Evolutionary conservation across 2,329 filamentous ascomycete species (phyloP), one percentile per base, ranked within the genome.

Genomic region (Talaromyces sp.): DNA sequence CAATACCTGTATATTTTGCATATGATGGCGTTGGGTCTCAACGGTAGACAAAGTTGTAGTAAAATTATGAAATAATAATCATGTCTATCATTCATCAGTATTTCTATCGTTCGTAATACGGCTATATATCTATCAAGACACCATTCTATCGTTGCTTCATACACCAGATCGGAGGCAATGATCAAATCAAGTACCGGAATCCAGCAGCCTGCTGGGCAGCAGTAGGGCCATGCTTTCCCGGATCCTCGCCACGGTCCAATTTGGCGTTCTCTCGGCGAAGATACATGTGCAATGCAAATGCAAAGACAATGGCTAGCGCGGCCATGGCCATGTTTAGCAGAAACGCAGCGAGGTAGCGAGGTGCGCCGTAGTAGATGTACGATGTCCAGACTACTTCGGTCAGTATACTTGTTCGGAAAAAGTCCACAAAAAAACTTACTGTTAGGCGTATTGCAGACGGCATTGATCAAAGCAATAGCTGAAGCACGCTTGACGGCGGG

Each of bases 261-360:
- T 69, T 72, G 16, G 59, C 66, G 43, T 73, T 73, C 57, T 70
- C 66, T 19, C 66, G 64, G n/a, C 66, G 65, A 24, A 73, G 66
- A 49, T 70, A 70, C 4, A 72, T 47, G 10, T 68, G 66, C 7
- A 69, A 70, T 8, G 50, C 22, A 24, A 68, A 67, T 1, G 71
- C 70, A 49, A 71, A 61, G 2, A 64, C 52, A 57, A 73, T 71
- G 9, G 70, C 69, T 24, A 70, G 57, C 9, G 52, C 68, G 6
- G 69, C 67, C 24, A 67, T 67, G 9, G 66, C 66, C 24, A 72
- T 68, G 35, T 72, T 71, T 16, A 73, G 64, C 37, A 69, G 45
- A 31, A 73, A 72, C 1, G 71, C 71, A 9, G 69, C 64, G 9
- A 72, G 62, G 52, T 70, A 72, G 10, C 70, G 69, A 22, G 71